Evolutionary conservation across 2,329 filamentous ascomycete species (phyloP).

Genomic region (Stachybotrys chartarum): DNA sequence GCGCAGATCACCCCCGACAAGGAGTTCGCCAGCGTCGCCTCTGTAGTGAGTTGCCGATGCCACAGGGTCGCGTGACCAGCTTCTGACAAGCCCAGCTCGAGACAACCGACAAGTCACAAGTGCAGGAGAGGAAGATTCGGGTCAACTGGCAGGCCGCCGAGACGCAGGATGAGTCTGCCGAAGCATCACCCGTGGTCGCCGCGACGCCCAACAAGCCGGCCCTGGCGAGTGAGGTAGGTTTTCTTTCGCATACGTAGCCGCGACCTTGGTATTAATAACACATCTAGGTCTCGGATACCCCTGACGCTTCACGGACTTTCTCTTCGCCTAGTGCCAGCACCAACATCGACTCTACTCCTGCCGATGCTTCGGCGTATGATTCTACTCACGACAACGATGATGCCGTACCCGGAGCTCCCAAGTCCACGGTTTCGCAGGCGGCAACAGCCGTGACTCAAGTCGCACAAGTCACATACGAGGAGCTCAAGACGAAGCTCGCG

Average conservation of each 20-base stretch:
- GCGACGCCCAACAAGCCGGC: slow-evolving; percentile 35
- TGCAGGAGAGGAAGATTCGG: slow-evolving; percentile 93
- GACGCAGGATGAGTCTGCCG: slow-evolving; percentile 7
- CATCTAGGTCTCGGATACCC: slow-evolving; percentile 30
- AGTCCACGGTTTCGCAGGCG: slow-evolving; percentile 24
- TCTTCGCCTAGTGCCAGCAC: slow-evolving; percentile 31
- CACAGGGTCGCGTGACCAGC: slow-evolving; percentile 3
- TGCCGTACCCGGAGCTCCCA: slow-evolving; percentile 15
- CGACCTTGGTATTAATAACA: slow-evolving; percentile 7
- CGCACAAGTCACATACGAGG: slow-evolving; percentile 39
- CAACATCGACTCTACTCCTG: slow-evolving; percentile 19
- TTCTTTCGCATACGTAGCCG: neutral
- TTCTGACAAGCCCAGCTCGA: slow-evolving; percentile 53
- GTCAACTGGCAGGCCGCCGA: slow-evolving; percentile 71
- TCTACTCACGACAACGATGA: slow-evolving; percentile 20
- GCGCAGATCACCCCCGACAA: slow-evolving; percentile 76
- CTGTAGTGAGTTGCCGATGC: slow-evolving; percentile 56
- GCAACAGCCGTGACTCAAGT: slow-evolving; percentile 41
- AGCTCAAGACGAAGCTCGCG: slow-evolving; percentile 65
- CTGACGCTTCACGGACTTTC: slow-evolving; percentile 35
- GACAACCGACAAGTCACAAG: slow-evolving; percentile 66
- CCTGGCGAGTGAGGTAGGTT: slow-evolving; percentile 32
- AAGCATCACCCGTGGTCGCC: slow-evolving; percentile 1
- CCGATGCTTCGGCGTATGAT: slow-evolving; percentile 26
- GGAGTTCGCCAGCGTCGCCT: slow-evolving; percentile 72